These are phyloP conservation scores for Euclidium syriacum DNA, from an alignment of 345 rosid species.

Conservation along the genomic window DNA sequence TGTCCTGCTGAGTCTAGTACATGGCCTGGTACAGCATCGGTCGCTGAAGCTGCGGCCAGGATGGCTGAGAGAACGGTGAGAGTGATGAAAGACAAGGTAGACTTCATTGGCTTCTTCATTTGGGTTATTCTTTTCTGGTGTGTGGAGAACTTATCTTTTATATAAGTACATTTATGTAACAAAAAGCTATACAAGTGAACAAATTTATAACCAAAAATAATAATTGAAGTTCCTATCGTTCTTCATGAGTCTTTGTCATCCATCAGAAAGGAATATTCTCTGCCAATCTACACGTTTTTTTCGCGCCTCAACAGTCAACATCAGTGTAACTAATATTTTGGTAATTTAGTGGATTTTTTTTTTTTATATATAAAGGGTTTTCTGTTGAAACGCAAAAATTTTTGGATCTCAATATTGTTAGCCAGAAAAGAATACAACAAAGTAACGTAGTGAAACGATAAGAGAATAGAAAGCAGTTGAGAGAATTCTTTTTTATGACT, in stretches of 20 bases:
- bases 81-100: conserved; percentile 6
- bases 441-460: no score
- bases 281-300: conserved; percentile 1
- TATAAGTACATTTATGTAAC: background rate
- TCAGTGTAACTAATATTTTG: background rate
- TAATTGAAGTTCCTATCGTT: background rate
- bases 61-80: conserved; percentile 10
- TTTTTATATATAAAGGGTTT: no score
- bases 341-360: background rate
- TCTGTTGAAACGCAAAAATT: no score
- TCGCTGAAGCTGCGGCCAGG: conserved; percentile 1
- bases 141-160: conserved; percentile 9
- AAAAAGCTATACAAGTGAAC: background rate
- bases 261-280: background rate
- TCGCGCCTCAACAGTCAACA: background rate
- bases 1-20: conserved; percentile 5
- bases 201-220: background rate
- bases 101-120: conserved; percentile 13
- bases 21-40: background rate
- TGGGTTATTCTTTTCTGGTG: background rate
- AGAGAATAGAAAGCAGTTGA: no score
- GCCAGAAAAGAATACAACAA: no score
- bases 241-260: background rate
- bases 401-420: no score
- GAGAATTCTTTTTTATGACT: no score